phyloP scores from a whole-genome alignment of 768 basidiomycete genomes.

The Dioszegia crocea region DNA sequence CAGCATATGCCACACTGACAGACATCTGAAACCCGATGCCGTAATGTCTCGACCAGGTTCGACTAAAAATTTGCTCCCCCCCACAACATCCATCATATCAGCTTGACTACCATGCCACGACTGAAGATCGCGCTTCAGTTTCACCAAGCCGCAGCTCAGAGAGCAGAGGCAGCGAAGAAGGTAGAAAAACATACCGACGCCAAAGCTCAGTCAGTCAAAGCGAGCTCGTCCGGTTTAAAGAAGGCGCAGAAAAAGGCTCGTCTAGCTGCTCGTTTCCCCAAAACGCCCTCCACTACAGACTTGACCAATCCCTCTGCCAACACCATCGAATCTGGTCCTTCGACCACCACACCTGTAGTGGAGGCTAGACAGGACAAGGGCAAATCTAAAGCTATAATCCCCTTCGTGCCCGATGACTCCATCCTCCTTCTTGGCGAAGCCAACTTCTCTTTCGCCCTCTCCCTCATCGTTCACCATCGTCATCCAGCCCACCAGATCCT shows the following conservation, averaged over 20 bases:
- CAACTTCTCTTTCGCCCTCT: conserved; percentile 84
- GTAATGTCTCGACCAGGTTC: too few relatives aligned
- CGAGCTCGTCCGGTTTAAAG: conserved; percentile 15
- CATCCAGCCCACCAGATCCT: conserved; percentile 66
- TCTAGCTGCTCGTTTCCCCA: conserved; percentile 3
- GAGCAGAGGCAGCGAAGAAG: conserved; percentile 16
- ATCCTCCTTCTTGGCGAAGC: conserved; percentile 74
- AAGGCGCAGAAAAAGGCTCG: conserved; percentile 16
- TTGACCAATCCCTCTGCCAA: not conserved
- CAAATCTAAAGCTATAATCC: conserved; percentile 24
- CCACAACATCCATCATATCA: not conserved
- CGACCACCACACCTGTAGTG: not conserved
- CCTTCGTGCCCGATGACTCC: conserved; percentile 46
- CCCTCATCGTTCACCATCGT: conserved; percentile 59
- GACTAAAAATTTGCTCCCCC: too few relatives aligned
- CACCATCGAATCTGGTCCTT: not conserved
- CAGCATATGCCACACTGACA: too few relatives aligned
- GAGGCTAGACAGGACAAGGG: conserved; percentile 5
- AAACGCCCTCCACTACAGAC: not conserved
- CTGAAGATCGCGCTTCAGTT: conserved; percentile 18
- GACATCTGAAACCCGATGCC: too few relatives aligned
- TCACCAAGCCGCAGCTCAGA: conserved; percentile 14
- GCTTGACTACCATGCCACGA: conserved; percentile 4
- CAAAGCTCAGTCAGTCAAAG: conserved; percentile 19
- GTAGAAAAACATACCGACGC: conserved; percentile 5